Base-by-base conservation (phyloP, 805 yeast genomes). In the Wickerhamomyces hampshirensis region DNA sequence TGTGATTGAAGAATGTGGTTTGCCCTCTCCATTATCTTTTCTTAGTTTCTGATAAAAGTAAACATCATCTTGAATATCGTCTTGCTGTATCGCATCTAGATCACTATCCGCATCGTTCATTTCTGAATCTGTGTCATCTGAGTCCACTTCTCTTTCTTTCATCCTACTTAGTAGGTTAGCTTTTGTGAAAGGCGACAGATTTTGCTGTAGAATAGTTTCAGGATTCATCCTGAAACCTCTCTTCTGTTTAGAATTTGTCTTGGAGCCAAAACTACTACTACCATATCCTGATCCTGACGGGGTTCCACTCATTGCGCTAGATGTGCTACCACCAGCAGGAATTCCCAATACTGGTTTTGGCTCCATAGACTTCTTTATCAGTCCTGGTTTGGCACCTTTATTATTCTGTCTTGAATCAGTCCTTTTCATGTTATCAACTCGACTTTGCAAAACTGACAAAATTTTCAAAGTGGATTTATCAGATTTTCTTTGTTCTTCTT, bases 61-160 rank as follows among this genome's bases (percentile, higher is more conserved):
- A 23, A 27, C 17, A 10, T 31, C 34, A 15, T 36, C 37, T 2
- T 40, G 35, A 6, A 39, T 44, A 30, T 47, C 50, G n/a, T 29
- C 37, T 21, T 21, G 24, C 15, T 40, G 38, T 5, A 39, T 37
- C 17, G 40, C 39, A 23, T 49, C 54, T 19, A 39, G 27, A 24
- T 49, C 54, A 28, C 48, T 43, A 35, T 50, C 55, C 26, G 14
- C 43, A 21, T 53, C 58, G 18, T 51, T 53, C 55, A 51, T 51
- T 31, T 52, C 58, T 6, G 51, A 43, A 26, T 52, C 57, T 21
- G 48, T 44, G 1, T 43, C 56, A 32, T 52, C 53, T 10, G 48
- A 41, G n/a, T 53, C 51, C 4, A 28, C 29, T 6, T 40, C 42
- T 26, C 35, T 40, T 15, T 30, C 43, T 37, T 28, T 38, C 24